A percentile compares a stretch with the other conserved stretches of the same genome.
These are phyloP conservation scores for Xylaria cubensis DNA, from an alignment of 495 filamentous ascomycete species.

Conservation along the genomic window DNA sequence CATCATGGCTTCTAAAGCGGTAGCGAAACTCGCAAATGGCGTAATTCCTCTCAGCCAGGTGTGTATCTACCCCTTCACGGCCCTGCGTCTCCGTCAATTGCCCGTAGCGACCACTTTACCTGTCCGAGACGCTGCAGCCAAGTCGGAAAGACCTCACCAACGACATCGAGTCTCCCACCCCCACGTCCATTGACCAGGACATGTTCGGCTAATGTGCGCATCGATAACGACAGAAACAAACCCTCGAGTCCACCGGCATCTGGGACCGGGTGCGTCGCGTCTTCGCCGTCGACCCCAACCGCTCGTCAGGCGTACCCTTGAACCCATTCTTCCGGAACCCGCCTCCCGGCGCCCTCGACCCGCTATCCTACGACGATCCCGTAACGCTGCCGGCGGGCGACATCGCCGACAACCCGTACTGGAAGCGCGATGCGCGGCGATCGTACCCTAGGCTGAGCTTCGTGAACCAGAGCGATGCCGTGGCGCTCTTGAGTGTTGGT, in stretches of 20 bases:
- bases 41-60: constrained; percentile 58
- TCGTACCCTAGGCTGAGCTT: constrained; percentile 83
- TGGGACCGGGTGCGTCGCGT: constrained; percentile 83
- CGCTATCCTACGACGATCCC: constrained; percentile 82
- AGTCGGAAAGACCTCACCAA: background rate
- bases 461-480: constrained; percentile 84
- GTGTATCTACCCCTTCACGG: constrained; percentile 1
- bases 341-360: constrained; percentile 79
- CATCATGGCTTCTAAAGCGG: constrained; percentile 63
- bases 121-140: background rate
- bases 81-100: constrained; percentile 7
- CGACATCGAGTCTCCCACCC: background rate
- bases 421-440: constrained; percentile 89
- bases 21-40: constrained; percentile 55
- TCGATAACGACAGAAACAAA: constrained; percentile 78
- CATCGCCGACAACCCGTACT: constrained; percentile 97
- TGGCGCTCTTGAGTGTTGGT: constrained; percentile 83
- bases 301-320: constrained; percentile 88
- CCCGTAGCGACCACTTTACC: background rate
- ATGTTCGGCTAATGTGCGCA: background rate
- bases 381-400: constrained; percentile 92
- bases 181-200: background rate
- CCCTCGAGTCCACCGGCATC: constrained; percentile 87
- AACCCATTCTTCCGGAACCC: constrained; percentile 94
- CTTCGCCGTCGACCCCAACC: constrained; percentile 84